Conservation (phyloP, 2,329 filamentous ascomycete genomes). For the Laburnicola sp. region DNA sequence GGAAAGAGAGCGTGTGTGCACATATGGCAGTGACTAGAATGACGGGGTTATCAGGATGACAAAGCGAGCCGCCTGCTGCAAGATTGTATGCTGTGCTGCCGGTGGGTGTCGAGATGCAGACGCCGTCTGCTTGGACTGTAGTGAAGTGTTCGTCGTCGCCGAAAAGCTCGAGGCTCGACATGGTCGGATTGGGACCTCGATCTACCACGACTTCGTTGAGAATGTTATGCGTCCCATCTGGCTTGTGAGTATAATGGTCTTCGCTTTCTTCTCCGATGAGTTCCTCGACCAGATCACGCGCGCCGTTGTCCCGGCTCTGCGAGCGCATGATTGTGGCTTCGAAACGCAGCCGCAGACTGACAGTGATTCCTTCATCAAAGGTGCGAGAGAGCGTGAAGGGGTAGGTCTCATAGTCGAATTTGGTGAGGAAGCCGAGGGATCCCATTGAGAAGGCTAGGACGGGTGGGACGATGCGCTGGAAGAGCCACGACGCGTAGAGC, state of each 20-base stretch:
- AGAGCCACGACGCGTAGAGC: conserved; percentile 93
- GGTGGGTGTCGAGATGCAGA: conserved; percentile 92
- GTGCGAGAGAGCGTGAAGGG: conserved; percentile 68
- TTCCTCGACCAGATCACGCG: conserved; percentile 72
- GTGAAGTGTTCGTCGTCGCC: conserved; percentile 96
- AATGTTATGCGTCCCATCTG: conserved; percentile 84
- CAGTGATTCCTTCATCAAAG: conserved; percentile 81
- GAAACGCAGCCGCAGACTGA: conserved; percentile 84
- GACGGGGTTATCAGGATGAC: conserved; percentile 94
- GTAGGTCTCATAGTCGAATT: conserved; percentile 86
- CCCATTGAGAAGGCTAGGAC: conserved; percentile 90
- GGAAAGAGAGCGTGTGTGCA: conserved; percentile 90
- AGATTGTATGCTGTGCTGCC: conserved; percentile 96
- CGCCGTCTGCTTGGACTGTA: conserved; percentile 86
- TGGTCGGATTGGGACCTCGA: conserved; percentile 88
- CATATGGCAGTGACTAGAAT: conserved; percentile 94
- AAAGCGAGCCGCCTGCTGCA: conserved; percentile 90
- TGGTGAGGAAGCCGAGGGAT: conserved; percentile 91
- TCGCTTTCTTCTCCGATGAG: conserved; percentile 83
- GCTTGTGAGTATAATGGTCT: conserved; percentile 80
- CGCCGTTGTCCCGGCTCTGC: conserved; percentile 51
- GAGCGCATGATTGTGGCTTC: conserved; percentile 93
- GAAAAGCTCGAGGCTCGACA: conserved; percentile 91
- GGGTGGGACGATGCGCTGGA: conserved; percentile 91
- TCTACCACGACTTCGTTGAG: conserved; percentile 97